A percentile compares a stretch with the other conserved stretches of the same genome.
Conservation (phyloP, 78 protist species). For the Dictyostelium capitatum region DNA sequence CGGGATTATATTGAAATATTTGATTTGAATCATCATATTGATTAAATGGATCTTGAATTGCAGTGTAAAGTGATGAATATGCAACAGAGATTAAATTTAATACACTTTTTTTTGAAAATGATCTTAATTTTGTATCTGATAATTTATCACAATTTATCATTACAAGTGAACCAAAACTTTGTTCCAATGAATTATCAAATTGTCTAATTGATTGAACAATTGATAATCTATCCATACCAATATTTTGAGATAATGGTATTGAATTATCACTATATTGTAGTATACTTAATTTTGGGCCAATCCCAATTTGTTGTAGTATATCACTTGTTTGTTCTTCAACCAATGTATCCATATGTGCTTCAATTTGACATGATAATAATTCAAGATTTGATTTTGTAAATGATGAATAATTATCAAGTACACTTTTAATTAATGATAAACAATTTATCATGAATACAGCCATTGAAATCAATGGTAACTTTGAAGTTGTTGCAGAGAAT, state of each 20-base stretch:
- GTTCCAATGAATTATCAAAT: slow-evolving; percentile 49
- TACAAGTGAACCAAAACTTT: slow-evolving; percentile 24
- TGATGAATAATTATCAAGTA: neutral
- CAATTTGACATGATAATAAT: slow-evolving; percentile 32
- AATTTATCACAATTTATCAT: slow-evolving; percentile 46
- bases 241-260: slow-evolving; percentile 43
- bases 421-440: slow-evolving; percentile 10
- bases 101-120: slow-evolving; percentile 16
- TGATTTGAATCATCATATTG: slow-evolving; percentile 70
- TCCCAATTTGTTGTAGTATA: slow-evolving; percentile 10
- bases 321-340: slow-evolving; percentile 77
- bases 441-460: slow-evolving; percentile 78
- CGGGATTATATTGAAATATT: slow-evolving; percentile 74
- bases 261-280: slow-evolving; percentile 45
- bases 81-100: slow-evolving; percentile 34
- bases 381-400: slow-evolving; percentile 45
- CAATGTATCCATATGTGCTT: slow-evolving; percentile 80
- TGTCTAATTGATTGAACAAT: slow-evolving; percentile 32
- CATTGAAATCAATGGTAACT: slow-evolving; percentile 39
- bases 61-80: slow-evolving; percentile 53
- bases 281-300: slow-evolving; percentile 48
- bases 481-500: slow-evolving; percentile 31
- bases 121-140: neutral
- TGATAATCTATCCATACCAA: slow-evolving; percentile 64
- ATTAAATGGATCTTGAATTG: slow-evolving; percentile 51